Evolutionary conservation across 306 rosid genomes (phyloP).

Genomic region (Albizia julibrissin): DNA sequence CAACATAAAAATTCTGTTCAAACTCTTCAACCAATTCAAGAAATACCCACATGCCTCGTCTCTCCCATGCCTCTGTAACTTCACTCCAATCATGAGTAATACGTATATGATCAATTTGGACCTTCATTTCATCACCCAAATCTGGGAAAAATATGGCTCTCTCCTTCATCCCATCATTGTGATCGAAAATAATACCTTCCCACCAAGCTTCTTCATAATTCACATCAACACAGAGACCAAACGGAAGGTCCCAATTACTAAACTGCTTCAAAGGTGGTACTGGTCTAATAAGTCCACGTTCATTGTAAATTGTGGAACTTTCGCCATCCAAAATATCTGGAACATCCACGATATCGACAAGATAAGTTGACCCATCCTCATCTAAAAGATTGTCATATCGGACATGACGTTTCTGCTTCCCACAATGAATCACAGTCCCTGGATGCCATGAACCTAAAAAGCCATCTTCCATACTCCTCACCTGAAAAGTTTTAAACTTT

Average conservation of each 20-base stretch:
- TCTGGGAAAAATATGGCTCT: conserved; percentile 78
- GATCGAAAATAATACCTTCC: conserved; percentile 93
- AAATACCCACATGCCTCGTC: conserved; percentile 70
- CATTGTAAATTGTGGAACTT: not conserved
- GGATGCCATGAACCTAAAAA: conserved; percentile 90
- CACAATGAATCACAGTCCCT: conserved; percentile 50
- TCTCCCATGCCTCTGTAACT: conserved; percentile 56
- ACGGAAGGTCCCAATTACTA: conserved; percentile 39
- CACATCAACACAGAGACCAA: conserved; percentile 83
- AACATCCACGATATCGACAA: conserved; percentile 51
- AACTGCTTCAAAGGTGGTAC: conserved; percentile 46
- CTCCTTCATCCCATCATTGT: conserved; percentile 51
- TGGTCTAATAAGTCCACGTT: conserved; percentile 69
- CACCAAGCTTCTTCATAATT: conserved; percentile 79
- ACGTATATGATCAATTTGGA: conserved; percentile 45
- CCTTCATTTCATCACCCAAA: conserved; percentile 70
- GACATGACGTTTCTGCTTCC: conserved; percentile 50
- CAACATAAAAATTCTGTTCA: conserved; percentile 41
- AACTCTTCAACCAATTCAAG: conserved; percentile 70
- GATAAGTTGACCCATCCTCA: conserved; percentile 38
- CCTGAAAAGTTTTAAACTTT: conserved; percentile 51
- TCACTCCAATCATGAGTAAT: conserved; percentile 81
- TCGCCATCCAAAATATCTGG: conserved; percentile 52
- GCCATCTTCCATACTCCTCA: conserved; percentile 74
- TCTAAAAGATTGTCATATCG: conserved; percentile 54